phyloP scores from a whole-genome alignment of 2,329 filamentous ascomycete species.

The Aspergillus felis region DNA sequence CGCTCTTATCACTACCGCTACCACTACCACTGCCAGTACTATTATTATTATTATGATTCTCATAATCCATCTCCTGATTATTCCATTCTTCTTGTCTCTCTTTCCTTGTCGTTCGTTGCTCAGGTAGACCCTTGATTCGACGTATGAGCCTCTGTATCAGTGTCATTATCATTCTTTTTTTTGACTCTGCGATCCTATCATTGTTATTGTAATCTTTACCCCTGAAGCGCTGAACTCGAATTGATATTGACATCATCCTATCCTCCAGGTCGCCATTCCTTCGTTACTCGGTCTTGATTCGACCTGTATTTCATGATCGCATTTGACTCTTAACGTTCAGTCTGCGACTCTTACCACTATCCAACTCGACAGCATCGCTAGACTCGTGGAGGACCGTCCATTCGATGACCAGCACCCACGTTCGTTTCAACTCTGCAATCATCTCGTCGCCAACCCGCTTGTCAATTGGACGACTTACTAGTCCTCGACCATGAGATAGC shows the following conservation, averaged over 20 bases:
- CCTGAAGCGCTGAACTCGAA: slow-evolving; percentile 7
- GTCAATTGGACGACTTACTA: slow-evolving; percentile 3
- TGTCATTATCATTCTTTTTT: not conserved
- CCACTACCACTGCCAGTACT: not conserved
- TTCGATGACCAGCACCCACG: not conserved
- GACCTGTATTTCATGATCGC: not conserved
- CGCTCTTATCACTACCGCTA: not conserved
- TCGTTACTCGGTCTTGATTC: slow-evolving; percentile 5
- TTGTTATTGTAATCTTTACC: slow-evolving; percentile 2
- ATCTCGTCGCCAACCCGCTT: slow-evolving; percentile 4
- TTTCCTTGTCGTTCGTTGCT: not conserved
- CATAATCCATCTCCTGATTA: not conserved
- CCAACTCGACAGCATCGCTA: not conserved
- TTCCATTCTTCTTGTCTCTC: not conserved
- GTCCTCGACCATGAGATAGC: slow-evolving; percentile 31
- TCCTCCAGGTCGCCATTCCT: slow-evolving; percentile 13
- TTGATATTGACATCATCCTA: slow-evolving; percentile 11
- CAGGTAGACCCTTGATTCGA: not conserved
- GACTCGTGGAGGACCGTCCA: not conserved
- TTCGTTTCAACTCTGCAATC: not conserved
- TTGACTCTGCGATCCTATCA: slow-evolving; percentile 8
- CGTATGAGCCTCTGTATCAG: too few species aligned
- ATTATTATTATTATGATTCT: not conserved
- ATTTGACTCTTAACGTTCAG: not conserved
- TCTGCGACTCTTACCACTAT: not conserved